Evolutionary conservation across 768 basidiomycete species (phyloP).

Genomic region (Cystoderma amianthinum): DNA sequence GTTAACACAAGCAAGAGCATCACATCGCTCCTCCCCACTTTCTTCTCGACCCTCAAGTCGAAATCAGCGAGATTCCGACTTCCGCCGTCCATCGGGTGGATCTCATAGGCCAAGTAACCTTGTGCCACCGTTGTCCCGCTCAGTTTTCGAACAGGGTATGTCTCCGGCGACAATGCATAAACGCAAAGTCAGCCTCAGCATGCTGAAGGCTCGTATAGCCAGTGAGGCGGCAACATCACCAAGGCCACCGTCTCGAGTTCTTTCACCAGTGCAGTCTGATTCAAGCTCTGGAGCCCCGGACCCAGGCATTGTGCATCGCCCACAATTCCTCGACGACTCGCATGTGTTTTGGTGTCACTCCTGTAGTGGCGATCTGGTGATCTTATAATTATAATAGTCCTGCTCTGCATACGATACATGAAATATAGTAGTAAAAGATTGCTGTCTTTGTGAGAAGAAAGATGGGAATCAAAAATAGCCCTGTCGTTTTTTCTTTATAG

Average conservation of each 20-base stretch:
- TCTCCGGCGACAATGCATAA: slow-evolving; percentile 76
- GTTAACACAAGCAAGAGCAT: slow-evolving; percentile 40
- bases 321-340: slow-evolving; percentile 82
- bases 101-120: slow-evolving; percentile 31
- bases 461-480: slow-evolving; percentile 12
- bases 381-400: no score
- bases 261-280: slow-evolving; percentile 48
- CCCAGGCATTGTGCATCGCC: slow-evolving; percentile 30
- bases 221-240: slow-evolving; percentile 52
- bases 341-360: slow-evolving; percentile 89
- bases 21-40: slow-evolving; percentile 40
- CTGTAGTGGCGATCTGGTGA: slow-evolving; percentile 76
- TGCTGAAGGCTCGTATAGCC: slow-evolving; percentile 88
- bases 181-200: slow-evolving; percentile 75
- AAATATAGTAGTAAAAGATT: slow-evolving; percentile 4
- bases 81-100: slow-evolving; percentile 29
- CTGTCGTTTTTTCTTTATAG: slow-evolving; percentile 45
- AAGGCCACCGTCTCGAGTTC: slow-evolving; percentile 42
- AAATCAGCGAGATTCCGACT: slow-evolving; percentile 21
- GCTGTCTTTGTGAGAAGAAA: slow-evolving; percentile 2
- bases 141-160: slow-evolving; percentile 62
- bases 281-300: slow-evolving; percentile 17
- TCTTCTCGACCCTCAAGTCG: slow-evolving; percentile 43
- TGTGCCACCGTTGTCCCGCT: slow-evolving; percentile 37
- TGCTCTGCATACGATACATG: no score